These are phyloP conservation scores for Lolium rigidum DNA, from an alignment of 176 grass and related monocot species.

Conservation along the genomic window DNA sequence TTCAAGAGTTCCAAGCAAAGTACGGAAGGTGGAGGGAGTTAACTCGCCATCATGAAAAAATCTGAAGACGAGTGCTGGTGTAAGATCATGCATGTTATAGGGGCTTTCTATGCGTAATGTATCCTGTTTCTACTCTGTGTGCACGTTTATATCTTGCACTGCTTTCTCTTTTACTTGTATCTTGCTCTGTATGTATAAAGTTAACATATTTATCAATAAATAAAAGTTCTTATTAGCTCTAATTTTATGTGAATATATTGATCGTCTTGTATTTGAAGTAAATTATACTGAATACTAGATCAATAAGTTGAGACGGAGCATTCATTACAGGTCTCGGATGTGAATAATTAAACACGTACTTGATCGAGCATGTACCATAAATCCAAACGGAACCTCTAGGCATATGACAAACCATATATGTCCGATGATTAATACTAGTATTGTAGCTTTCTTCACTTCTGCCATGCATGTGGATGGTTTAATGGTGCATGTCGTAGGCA, in stretches of 20 bases:
- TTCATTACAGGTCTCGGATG: background rate
- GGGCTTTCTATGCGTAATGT: background rate
- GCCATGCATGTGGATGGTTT: no score
- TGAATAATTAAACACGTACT: background rate
- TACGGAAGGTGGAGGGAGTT: background rate
- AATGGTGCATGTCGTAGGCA: no score
- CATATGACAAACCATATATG: no score
- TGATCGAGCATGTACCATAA: background rate
- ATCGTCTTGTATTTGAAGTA: background rate
- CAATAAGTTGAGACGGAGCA: background rate
- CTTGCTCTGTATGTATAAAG: background rate
- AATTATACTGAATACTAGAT: background rate
- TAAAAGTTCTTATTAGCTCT: background rate
- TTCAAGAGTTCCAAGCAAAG: background rate
- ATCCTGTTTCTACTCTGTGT: background rate
- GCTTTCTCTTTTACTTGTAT: background rate
- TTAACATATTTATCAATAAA: background rate
- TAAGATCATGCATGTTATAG: background rate
- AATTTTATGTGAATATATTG: background rate
- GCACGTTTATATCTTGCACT: background rate
- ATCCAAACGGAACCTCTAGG: no score
- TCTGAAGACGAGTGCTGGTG: background rate
- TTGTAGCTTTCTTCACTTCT: no score
- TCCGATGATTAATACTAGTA: no score
- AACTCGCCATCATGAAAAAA: background rate